Percentiles rank a stretch among this genome's conserved stretches.
These are phyloP conservation scores for Pouteria glomerata DNA, from an alignment of 148 eudicot genomes.

Conservation along the genomic window DNA sequence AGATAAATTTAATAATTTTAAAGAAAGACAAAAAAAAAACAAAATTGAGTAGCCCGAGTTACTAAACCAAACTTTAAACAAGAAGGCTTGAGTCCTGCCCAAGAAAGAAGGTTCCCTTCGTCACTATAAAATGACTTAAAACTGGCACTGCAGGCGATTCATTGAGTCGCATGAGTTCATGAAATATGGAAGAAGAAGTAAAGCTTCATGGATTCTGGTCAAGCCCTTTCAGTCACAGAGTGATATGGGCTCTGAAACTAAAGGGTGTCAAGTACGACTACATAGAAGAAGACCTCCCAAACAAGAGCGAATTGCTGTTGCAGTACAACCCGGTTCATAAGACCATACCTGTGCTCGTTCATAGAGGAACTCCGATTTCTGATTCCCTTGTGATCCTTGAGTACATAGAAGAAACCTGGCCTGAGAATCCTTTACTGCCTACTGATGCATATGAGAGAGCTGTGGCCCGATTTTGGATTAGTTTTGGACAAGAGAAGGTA, in stretches of 20 bases:
- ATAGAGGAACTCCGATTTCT: not conserved
- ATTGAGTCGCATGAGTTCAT: no score
- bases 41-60: no score
- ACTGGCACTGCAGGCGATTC: no score
- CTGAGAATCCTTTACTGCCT: slow-evolving; percentile 20
- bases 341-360: slow-evolving; percentile 11
- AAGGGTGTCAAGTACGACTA: slow-evolving; percentile 1
- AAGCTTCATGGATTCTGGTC: not conserved
- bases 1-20: no score
- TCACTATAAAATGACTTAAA: not conserved
- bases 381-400: slow-evolving; percentile 5
- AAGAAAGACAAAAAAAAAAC: no score
- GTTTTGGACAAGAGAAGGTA: not conserved
- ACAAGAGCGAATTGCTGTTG: slow-evolving; percentile 6
- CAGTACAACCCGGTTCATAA: slow-evolving; percentile 10
- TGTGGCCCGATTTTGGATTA: slow-evolving; percentile 2
- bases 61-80: no score
- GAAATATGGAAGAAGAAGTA: slow-evolving; percentile 3
- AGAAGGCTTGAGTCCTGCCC: no score
- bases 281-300: slow-evolving; percentile 7
- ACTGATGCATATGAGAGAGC: slow-evolving; percentile 13
- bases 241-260: slow-evolving; percentile 10
- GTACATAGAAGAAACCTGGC: slow-evolving; percentile 18
- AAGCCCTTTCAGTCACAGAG: not conserved
- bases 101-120: no score